Base-by-base conservation (phyloP, 495 filamentous ascomycete species). In the Penicillium simplicissimum region DNA sequence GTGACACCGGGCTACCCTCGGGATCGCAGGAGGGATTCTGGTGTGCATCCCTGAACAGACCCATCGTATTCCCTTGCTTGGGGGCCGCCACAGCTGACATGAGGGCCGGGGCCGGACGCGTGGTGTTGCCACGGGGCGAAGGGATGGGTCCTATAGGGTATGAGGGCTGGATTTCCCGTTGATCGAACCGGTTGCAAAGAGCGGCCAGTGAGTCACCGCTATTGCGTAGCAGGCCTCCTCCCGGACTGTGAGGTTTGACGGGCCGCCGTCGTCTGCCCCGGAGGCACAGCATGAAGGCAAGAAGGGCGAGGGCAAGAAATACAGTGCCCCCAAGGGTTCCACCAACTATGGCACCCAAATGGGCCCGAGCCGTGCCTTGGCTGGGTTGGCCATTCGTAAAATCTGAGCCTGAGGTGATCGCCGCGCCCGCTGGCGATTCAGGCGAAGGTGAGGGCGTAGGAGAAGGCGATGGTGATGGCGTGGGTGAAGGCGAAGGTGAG, bases 311-410 rank as follows among this genome's bases (percentile, higher is more conserved):
- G 1, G 65, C 63, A 4, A 70, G 52, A 38, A 73, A 58, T 10
- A 60, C 71, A 13, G 67, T 37, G 23, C 61, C 71, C 15, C 76
- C 76, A 2, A 78, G 19, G 1, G 68, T 40, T 33, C 67, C 65
- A 5, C 72, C 76, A 11, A 74, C 64, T 17, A 78, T 65, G 2
- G 59, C 57, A 17, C 65, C 65, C 25, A 66, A 36, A 10, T 28
- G 61, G 13, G 53, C 21, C 19, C 17, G 31, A 14, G 49, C 36
- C 25, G 21, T 37, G 25, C 21, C 34, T 1, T 60, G 5, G 4
- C 2, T 38, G 8, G 51, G 19, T 11, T 43, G 51, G 1, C 23
- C 28, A 0, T 57, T 21, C 9, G 54, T 35, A 11, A 49, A 49
- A 2, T 4, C 19, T 28, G 64, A 57, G 8, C 52, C 59, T 21